Base-by-base conservation (phyloP, 2,329 filamentous ascomycete species). In the Phoma sp. region DNA sequence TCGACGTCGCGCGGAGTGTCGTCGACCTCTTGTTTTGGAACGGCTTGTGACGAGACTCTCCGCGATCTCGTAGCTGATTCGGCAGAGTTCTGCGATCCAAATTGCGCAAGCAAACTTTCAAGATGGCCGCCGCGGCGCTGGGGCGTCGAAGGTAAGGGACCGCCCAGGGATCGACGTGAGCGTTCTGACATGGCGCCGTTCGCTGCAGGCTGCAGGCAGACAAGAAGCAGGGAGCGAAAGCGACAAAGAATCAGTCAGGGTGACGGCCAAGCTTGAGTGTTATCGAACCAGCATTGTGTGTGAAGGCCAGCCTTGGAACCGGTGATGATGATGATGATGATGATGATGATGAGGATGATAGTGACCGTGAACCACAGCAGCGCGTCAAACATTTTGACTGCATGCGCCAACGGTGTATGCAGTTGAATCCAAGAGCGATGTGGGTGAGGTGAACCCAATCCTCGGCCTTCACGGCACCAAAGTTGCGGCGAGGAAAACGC, bases 21-120 rank as follows among this genome's bases (percentile, higher is more conserved):
- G 8, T 6, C 24, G 6, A 10, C 38, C 9, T 56, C 43, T 39
- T 29, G 53, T 30, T 52, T 56, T 14, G 39, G 10, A 18, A 42
- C 32, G 8, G 46, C 29, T 14, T 56, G 52, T 3, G 57, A 47
- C 14, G 66, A 65, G 6, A 49, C 30, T 22, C 64, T 60, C n/a
- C 66, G 59, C 27, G 59, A 58, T 46, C 70, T 69, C 6, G 71
- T 73, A 1, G 67, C 69, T 0, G 73, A 73, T 7, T 66, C 67
- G 3, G 67, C 64, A 13, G 67, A 69, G 18, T 47, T 67, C 22
- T 62, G 63, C 0, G 69, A 67, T 2, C 65, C 68, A 41, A 75
- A 75, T 29, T 66, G 63, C 4, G 57, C 60, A n/a, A 74, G 61
- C 11, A 75, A 59, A 43, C 64, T 56, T 10, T 67, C 43, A 3